Evolutionary conservation across 805 yeast genomes (phyloP), one percentile per base, ranked within the genome.

Genomic region (Kazachstania africana): DNA sequence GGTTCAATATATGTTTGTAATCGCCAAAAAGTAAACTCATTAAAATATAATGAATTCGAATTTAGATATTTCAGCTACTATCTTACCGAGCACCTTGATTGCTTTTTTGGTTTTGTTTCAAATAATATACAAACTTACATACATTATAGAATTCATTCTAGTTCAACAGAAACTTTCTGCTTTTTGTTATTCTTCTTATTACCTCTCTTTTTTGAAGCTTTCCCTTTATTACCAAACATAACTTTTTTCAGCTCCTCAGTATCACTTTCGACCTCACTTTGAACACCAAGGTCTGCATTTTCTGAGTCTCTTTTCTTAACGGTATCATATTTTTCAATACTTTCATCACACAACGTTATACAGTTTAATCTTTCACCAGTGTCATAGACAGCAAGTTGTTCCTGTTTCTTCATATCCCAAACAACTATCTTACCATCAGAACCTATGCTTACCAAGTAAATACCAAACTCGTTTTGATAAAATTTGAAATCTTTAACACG

Each of bases 361-460:
- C 95, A 88, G 54, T 83, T 88, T 39, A 91, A 67, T 48, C 98
- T 68, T 58, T 91, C 97, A 9, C 93, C 94, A 14, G 88, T 70
- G 40, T 78, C 83, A 53, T 85, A 88, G 3, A 84, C 91, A 0
- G 95, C 96, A 16, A 85, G 69, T 54, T 85, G 94, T 46, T 82
- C 93, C 45, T 68, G 66, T 2, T 61, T 47, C 1, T 59, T 51
- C 50, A 78, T 59, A 50, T 87, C 79, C 95, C 96, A 88, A 3
- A 88, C 80, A 6, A 91, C 94, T 32, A 88, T 78, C 47, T 72
- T 80, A 16, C 97, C 97, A 55, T 88, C 97, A 0, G 96, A 82
- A 1, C 95, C 82, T 9, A 85, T 82, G 2, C 94, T 78, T 0
- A 82, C 68, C 47, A 91, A 55, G 48, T 68, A 79, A 3, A 39